These are phyloP conservation scores for Salix dunnii DNA, from an alignment of 345 rosid species.

Conservation along the genomic window DNA sequence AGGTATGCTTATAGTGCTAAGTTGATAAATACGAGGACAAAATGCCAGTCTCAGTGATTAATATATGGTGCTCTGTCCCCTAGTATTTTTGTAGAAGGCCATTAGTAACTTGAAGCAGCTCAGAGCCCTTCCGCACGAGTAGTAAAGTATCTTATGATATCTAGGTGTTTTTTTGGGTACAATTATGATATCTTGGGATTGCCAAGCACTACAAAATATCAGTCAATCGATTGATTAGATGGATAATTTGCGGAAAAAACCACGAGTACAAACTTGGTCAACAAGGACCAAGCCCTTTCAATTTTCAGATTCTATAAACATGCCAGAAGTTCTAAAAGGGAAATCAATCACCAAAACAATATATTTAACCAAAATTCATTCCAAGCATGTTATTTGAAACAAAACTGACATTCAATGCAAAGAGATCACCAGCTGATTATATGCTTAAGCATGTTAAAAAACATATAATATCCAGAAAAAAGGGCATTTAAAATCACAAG, in stretches of 20 bases:
- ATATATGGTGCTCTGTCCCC: background rate
- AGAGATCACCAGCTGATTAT: background rate
- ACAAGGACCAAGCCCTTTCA: background rate
- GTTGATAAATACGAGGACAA: background rate
- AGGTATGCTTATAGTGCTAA: background rate
- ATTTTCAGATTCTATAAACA: background rate
- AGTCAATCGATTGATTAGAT: background rate
- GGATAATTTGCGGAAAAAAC: background rate
- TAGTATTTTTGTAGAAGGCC: background rate
- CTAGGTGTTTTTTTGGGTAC: background rate
- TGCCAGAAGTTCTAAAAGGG: background rate
- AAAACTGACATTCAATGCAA: background rate
- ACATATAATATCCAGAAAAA: too few relatives aligned
- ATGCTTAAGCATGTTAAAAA: background rate
- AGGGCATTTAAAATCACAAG: background rate
- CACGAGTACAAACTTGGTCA: background rate
- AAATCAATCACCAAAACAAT: background rate
- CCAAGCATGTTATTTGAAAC: too few relatives aligned
- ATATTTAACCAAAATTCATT: background rate
- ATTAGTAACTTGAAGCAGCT: background rate
- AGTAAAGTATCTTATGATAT: background rate
- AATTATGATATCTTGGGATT: background rate
- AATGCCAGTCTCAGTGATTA: background rate
- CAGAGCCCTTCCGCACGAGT: background rate
- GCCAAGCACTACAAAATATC: background rate